phyloP scores from a whole-genome alignment of 2,329 filamentous ascomycete genomes.

The Helicocarpus griseus region DNA sequence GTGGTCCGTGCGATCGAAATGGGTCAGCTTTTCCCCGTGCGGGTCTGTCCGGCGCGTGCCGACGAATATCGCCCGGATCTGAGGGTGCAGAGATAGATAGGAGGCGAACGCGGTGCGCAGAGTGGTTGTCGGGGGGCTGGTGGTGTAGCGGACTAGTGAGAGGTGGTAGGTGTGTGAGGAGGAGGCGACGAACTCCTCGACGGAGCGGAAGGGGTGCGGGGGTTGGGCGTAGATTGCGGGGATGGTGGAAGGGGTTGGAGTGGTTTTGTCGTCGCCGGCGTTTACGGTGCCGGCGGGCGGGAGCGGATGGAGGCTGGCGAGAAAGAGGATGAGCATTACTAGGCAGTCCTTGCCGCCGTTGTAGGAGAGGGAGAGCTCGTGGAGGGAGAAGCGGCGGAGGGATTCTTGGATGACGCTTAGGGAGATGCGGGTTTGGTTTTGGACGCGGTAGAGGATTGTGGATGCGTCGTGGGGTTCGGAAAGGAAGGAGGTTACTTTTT shows the following conservation, averaged over 20 bases:
- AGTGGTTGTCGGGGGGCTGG: conserved; percentile 41
- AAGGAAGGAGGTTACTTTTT: conserved; percentile 55
- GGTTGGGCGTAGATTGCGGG: conserved; percentile 87
- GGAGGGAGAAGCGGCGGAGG: conserved; percentile 63
- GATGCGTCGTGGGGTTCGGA: conserved; percentile 47
- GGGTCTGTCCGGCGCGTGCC: conserved; percentile 87
- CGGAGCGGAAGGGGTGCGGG: conserved; percentile 70
- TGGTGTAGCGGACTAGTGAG: conserved; percentile 60
- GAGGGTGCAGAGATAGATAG: conserved; percentile 49
- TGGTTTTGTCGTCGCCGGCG: conserved; percentile 12
- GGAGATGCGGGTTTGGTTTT: conserved; percentile 63
- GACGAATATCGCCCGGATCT: conserved; percentile 71
- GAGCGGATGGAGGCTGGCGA: conserved; percentile 47
- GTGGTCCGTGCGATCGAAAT: conserved; percentile 79
- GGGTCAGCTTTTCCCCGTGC: conserved; percentile 65
- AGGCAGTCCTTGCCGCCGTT: conserved; percentile 98
- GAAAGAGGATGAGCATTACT: conserved; percentile 78
- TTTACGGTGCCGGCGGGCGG: neutral
- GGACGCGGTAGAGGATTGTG: conserved; percentile 51
- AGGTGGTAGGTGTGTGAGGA: conserved; percentile 64
- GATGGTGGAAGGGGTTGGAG: conserved; percentile 50
- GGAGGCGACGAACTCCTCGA: conserved; percentile 69
- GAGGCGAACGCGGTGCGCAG: conserved; percentile 74
- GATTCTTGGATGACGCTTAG: conserved; percentile 67
- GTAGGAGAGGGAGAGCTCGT: conserved; percentile 81